Conservation (phyloP, 2,329 filamentous ascomycete genomes). For the Sporothrix euskadiensis region DNA sequence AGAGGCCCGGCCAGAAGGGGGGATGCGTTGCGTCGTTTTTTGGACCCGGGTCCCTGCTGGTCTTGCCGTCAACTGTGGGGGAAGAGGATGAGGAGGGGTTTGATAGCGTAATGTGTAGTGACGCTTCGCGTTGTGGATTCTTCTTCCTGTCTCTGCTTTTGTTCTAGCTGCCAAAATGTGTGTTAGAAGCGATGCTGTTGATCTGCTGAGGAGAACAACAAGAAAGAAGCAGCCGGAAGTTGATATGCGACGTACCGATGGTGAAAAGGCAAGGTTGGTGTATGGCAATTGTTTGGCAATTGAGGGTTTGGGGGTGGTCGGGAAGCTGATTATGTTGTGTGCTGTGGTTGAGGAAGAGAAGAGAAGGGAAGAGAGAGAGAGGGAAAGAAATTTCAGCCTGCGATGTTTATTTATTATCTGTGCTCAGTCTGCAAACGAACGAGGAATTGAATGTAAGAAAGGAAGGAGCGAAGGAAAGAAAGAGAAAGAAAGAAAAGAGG, state of each 20-base stretch:
- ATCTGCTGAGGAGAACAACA: too few species aligned
- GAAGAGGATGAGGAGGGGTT: neutral
- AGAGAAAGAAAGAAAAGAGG: neutral
- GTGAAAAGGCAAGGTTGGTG: neutral
- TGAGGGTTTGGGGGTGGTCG: neutral
- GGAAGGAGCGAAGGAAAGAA: neutral
- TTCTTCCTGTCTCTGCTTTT: neutral
- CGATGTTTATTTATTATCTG: neutral
- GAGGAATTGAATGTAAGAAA: neutral
- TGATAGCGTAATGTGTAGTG: slow-evolving; percentile 6
- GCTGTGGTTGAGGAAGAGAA: neutral
- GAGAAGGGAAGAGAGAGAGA: neutral
- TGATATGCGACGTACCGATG: neutral
- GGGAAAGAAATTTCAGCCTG: neutral
- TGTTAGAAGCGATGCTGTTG: neutral
- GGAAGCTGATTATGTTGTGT: neutral
- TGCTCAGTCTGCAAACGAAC: neutral
- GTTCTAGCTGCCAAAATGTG: neutral
- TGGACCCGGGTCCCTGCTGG: neutral
- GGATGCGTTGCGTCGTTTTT: slow-evolving; percentile 4
- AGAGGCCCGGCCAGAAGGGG: neutral
- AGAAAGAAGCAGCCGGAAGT: neutral
- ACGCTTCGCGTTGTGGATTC: neutral
- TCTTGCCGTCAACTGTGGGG: neutral
- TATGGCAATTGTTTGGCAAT: neutral